Conservation (phyloP, 2,329 filamentous ascomycete genomes). For the Hypoxylon rubiginosum region DNA sequence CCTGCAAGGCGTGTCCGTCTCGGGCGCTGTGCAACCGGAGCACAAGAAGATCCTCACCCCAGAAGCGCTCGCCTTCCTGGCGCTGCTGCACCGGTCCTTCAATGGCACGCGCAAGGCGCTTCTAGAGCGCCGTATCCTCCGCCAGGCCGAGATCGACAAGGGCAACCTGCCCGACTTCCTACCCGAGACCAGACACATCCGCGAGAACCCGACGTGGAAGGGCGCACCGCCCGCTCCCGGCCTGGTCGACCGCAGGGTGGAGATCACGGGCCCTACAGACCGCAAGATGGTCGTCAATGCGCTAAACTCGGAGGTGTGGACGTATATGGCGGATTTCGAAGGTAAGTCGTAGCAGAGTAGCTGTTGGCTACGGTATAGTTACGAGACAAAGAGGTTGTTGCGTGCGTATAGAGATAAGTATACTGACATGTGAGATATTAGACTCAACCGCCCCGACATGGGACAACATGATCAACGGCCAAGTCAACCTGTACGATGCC, state of each 20-base stretch:
- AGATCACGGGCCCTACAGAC: slow-evolving; percentile 97
- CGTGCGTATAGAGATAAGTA: background rate
- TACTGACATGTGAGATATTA: slow-evolving; percentile 55
- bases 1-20: slow-evolving; percentile 89
- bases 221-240: slow-evolving; percentile 92
- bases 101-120: slow-evolving; percentile 89
- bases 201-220: slow-evolving; percentile 94
- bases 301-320: slow-evolving; percentile 95
- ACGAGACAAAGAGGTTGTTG: background rate
- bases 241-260: slow-evolving; percentile 90
- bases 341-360: slow-evolving; percentile 66
- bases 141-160: slow-evolving; percentile 93
- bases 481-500: slow-evolving; percentile 97
- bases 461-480: slow-evolving; percentile 99
- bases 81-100: slow-evolving; percentile 94
- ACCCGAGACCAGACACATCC: slow-evolving; percentile 94
- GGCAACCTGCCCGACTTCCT: slow-evolving; percentile 93
- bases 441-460: slow-evolving; percentile 96
- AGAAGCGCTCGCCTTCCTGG: slow-evolving; percentile 90
- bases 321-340: slow-evolving; percentile 99
- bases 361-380: slow-evolving; percentile 11
- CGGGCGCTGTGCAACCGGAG: slow-evolving; percentile 81
- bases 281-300: slow-evolving; percentile 99
- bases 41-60: slow-evolving; percentile 93
- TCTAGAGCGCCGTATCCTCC: slow-evolving; percentile 85